Percentiles rank a stretch among this genome's conserved stretches.
phyloP scores from a whole-genome alignment of 441 rosid genomes.

The Mallotus japonicus region DNA sequence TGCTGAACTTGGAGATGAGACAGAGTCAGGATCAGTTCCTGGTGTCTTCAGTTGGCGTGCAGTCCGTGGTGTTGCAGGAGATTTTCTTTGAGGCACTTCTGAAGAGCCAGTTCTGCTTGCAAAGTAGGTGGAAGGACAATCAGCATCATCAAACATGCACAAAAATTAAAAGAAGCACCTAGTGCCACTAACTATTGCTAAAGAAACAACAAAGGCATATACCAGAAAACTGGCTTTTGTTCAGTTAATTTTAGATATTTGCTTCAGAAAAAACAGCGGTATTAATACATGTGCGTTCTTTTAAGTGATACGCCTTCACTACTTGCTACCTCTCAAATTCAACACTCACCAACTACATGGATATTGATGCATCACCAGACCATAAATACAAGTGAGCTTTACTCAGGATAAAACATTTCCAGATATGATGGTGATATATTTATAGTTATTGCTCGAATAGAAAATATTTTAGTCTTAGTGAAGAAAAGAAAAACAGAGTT shows the following conservation, averaged over 20 bases:
- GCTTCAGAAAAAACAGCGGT: neutral
- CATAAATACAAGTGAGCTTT: constrained; percentile 1
- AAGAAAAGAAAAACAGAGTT: neutral
- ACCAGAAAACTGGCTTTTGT: neutral
- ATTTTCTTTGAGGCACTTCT: constrained; percentile 72
- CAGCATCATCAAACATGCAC: constrained; percentile 16
- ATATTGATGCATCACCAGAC: constrained; percentile 25
- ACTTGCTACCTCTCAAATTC: constrained; percentile 23
- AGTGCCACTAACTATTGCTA: constrained; percentile 6
- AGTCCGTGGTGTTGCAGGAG: constrained; percentile 65
- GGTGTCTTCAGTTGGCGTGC: constrained; percentile 66
- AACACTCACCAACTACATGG: constrained; percentile 23
- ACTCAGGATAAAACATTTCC: constrained; percentile 6
- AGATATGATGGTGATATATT: constrained; percentile 1
- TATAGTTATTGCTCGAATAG: constrained; percentile 5
- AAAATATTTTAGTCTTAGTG: neutral
- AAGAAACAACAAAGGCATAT: neutral
- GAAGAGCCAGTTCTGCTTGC: constrained; percentile 49
- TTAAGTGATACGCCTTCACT: constrained; percentile 15
- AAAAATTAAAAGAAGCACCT: constrained; percentile 10
- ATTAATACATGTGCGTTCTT: neutral
- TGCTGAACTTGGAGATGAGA: constrained; percentile 51
- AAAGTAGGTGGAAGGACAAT: constrained; percentile 23
- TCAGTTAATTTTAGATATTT: neutral
- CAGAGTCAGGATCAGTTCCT: constrained; percentile 44